Conservation (phyloP, 805 yeast genomes). For the Myxozyma geophila region DNA sequence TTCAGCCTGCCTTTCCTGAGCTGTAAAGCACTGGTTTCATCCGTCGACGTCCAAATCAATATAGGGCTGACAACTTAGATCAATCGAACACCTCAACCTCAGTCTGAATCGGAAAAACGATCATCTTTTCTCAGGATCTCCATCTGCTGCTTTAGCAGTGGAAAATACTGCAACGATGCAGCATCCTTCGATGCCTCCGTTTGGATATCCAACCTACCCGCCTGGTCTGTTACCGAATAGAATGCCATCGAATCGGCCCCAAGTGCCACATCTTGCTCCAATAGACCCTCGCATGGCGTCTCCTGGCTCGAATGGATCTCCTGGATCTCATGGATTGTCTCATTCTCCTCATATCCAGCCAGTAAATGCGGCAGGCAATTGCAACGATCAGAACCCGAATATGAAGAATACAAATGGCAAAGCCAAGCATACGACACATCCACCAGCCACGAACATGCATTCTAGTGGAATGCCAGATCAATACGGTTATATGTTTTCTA, state of each 20-base stretch:
- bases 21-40: no score
- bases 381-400: neutral
- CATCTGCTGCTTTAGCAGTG: neutral
- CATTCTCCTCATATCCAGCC: no score
- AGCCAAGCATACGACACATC: no score
- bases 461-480: no score
- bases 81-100: no score
- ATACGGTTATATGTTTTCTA: no score
- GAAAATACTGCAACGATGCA: constrained; percentile 2
- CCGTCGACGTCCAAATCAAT: no score
- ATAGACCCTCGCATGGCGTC: neutral
- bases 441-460: no score
- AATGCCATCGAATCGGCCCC: neutral
- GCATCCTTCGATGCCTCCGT: constrained; percentile 2
- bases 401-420: no score
- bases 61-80: no score
- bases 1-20: no score
- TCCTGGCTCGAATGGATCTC: neutral
- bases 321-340: no score
- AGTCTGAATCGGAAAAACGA: neutral
- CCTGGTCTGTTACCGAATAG: neutral
- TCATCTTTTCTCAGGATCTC: neutral
- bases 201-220: constrained; percentile 1
- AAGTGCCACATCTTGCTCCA: neutral
- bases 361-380: neutral